Evolutionary conservation across 306 rosid species (phyloP).

Genomic region (Fragaria vesca): DNA sequence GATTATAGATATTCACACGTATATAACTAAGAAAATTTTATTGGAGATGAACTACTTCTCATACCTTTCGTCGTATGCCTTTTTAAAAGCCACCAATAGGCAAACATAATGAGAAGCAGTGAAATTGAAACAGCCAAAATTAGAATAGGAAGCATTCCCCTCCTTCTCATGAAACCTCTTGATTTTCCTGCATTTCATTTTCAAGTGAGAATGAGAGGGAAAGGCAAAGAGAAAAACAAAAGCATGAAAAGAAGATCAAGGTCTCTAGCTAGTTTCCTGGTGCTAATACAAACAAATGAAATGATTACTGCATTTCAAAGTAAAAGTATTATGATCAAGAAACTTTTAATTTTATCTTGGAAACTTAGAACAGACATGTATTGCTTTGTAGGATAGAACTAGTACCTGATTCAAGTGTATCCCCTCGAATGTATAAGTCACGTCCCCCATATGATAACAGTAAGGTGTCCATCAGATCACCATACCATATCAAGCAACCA

Average conservation of each 20-base stretch:
- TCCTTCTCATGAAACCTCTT: not conserved
- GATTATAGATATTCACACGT: too few relatives aligned
- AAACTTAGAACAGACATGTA: not conserved
- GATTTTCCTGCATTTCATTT: not conserved
- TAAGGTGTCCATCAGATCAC: slow-evolving; percentile 39
- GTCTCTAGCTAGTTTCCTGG: too few relatives aligned
- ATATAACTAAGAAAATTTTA: not conserved
- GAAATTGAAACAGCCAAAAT: not conserved
- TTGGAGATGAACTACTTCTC: not conserved
- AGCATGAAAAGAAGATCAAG: not conserved
- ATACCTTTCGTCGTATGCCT: not conserved
- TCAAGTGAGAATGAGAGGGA: not conserved
- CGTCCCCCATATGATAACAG: slow-evolving; percentile 25
- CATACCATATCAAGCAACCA: slow-evolving; percentile 52
- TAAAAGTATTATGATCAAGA: too few relatives aligned
- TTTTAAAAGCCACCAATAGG: not conserved
- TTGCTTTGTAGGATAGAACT: not conserved
- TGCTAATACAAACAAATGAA: not conserved
- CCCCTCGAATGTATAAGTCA: slow-evolving; percentile 45
- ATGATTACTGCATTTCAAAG: not conserved
- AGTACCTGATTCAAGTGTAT: slow-evolving; percentile 16
- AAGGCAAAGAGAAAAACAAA: not conserved
- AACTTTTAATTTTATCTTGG: too few relatives aligned
- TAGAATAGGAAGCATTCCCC: not conserved
- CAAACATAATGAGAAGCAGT: not conserved